Percentiles rank a stretch among this genome's conserved stretches.
Evolutionary conservation across 768 basidiomycete genomes (phyloP).

Genomic region (Candolleomyces eurysporus): DNA sequence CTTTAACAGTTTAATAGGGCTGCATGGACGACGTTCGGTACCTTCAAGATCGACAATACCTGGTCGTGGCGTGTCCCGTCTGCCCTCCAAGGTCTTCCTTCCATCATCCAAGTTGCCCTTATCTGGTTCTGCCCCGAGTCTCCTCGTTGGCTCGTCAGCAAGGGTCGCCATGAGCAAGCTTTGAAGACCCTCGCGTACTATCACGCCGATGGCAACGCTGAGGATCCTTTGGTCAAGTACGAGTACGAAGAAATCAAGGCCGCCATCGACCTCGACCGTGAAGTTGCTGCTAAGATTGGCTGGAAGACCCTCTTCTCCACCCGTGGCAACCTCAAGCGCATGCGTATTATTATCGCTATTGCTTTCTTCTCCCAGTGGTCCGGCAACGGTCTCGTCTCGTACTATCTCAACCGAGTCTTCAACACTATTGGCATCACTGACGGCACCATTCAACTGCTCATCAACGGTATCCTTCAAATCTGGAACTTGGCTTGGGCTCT

Average conservation of each 20-base stretch:
- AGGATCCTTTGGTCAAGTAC: constrained; percentile 67
- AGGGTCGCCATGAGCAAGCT: constrained; percentile 70
- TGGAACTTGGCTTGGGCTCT: constrained; percentile 62
- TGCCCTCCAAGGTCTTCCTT: constrained; percentile 66
- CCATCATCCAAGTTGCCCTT: constrained; percentile 61
- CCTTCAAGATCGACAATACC: constrained; percentile 62
- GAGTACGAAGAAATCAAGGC: constrained; percentile 83
- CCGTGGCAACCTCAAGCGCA: constrained; percentile 70
- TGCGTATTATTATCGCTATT: constrained; percentile 73
- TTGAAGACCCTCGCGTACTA: constrained; percentile 74
- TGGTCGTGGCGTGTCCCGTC: constrained; percentile 89
- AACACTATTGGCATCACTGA: constrained; percentile 63
- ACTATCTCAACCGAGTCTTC: constrained; percentile 78
- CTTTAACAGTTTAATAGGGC: constrained; percentile 37
- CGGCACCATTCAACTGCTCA: constrained; percentile 64
- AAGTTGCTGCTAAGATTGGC: constrained; percentile 56
- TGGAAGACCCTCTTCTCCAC: constrained; percentile 69
- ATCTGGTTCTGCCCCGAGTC: constrained; percentile 78
- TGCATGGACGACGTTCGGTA: constrained; percentile 85
- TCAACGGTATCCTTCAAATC: constrained; percentile 83
- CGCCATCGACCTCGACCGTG: constrained; percentile 67
- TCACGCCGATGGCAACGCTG: constrained; percentile 73
- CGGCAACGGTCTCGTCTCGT: constrained; percentile 81
- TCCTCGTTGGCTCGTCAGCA: constrained; percentile 79
- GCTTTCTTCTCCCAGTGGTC: constrained; percentile 89